These are phyloP conservation scores for Tremellales sp. DNA, from an alignment of 1,284 basidiomycete species.

Conservation along the genomic window DNA sequence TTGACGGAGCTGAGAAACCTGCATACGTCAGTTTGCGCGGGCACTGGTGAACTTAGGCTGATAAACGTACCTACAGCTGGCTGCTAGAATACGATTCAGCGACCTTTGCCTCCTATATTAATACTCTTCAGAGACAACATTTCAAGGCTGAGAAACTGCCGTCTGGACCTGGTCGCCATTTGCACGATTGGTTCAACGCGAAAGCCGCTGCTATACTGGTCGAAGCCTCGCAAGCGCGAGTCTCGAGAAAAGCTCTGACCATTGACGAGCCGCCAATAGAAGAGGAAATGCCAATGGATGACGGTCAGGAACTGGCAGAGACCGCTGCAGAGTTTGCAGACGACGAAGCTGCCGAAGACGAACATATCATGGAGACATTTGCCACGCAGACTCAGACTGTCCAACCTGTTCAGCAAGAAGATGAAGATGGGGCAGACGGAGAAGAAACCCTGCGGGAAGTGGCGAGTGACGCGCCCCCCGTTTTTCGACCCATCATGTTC, in stretches of 20 bases:
- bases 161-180: constrained; percentile 35
- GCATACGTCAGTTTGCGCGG: constrained; percentile 59
- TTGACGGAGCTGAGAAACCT: constrained; percentile 79
- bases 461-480: constrained; percentile 42
- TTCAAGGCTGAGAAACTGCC: constrained; percentile 38
- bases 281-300: constrained; percentile 4
- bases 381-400: constrained; percentile 41
- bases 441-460: constrained; percentile 65
- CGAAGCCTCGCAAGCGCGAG: constrained; percentile 40
- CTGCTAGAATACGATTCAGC: constrained; percentile 88
- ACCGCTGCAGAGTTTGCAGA: constrained; percentile 4
- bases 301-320: constrained; percentile 9
- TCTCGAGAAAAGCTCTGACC: constrained; percentile 23
- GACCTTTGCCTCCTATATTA: constrained; percentile 86
- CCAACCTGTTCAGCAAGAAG: constrained; percentile 12
- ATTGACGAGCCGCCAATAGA: constrained; percentile 32
- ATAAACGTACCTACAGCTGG: constrained; percentile 65
- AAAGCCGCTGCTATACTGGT: constrained; percentile 85
- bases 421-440: constrained; percentile 52
- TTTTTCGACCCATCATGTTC: constrained; percentile 37
- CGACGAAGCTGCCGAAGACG: constrained; percentile 29
- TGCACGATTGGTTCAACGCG: constrained; percentile 48
- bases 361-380: constrained; percentile 42
- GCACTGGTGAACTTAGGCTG: constrained; percentile 2
- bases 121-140: constrained; percentile 61